Percentiles rank a stretch among this genome's conserved stretches.
Evolutionary conservation across 345 rosid species (phyloP).

Genomic region (Dimocarpus longan): DNA sequence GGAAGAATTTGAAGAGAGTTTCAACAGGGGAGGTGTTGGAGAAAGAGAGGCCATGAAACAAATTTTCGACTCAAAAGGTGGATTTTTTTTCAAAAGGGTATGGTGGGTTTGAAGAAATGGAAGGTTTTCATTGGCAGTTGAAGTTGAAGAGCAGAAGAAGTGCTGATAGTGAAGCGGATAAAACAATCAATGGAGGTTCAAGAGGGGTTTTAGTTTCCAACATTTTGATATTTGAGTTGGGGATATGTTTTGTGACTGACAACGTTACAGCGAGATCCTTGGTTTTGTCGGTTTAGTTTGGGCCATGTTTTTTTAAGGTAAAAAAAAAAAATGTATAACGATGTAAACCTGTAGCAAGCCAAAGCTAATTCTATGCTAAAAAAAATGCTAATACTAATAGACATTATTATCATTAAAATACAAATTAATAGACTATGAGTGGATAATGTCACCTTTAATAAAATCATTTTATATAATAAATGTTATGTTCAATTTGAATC

Average conservation of each 20-base stretch:
- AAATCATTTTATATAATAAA: too few species aligned
- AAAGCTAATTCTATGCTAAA: too few species aligned
- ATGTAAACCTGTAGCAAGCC: too few species aligned
- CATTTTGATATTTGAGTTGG: background rate
- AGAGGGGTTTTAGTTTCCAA: constrained; percentile 23
- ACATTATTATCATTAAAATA: too few species aligned
- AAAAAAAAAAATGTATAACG: too few species aligned
- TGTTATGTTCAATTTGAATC: too few species aligned
- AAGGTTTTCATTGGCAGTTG: constrained; percentile 9
- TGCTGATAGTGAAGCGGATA: constrained; percentile 8
- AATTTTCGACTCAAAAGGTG: too few species aligned
- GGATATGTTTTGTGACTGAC: background rate
- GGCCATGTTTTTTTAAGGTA: too few species aligned
- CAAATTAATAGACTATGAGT: too few species aligned
- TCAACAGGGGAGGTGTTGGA: background rate
- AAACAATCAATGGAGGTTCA: constrained; percentile 32
- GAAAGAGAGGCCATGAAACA: constrained; percentile 42
- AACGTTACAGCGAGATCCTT: background rate
- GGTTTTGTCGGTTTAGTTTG: too few species aligned
- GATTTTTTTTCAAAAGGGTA: constrained; percentile 12
- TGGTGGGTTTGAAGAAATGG: constrained; percentile 5
- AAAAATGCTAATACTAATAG: too few species aligned
- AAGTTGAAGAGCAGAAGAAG: background rate
- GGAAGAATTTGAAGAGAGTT: constrained; percentile 6
- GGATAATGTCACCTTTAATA: too few species aligned